Percentiles rank a stretch among this genome's conserved stretches.
Conservation (phyloP, 495 filamentous ascomycete genomes). For the Penicillium tannophilum region DNA sequence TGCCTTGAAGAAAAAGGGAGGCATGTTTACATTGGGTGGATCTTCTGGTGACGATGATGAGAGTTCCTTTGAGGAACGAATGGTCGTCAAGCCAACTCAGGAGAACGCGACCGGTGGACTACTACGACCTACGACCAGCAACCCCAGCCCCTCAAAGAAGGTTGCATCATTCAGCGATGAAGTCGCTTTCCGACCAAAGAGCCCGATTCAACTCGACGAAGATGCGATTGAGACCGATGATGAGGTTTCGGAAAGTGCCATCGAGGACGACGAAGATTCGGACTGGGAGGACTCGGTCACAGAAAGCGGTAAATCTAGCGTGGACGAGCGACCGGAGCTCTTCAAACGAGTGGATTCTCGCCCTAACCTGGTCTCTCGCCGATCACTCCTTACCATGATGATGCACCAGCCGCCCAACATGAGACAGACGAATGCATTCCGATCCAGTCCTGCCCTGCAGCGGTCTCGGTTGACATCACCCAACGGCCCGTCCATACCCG, state of each 20-base stretch:
- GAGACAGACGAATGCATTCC: constrained; percentile 52
- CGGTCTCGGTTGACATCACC: constrained; percentile 73
- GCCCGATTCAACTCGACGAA: constrained; percentile 63
- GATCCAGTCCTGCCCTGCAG: constrained; percentile 81
- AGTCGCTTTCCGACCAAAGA: constrained; percentile 62
- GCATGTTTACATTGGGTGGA: constrained; percentile 76
- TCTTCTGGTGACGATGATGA: constrained; percentile 79
- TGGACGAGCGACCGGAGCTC: constrained; percentile 68
- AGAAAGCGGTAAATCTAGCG: constrained; percentile 77
- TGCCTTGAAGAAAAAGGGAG: constrained; percentile 57
- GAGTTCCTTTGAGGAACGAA: constrained; percentile 73
- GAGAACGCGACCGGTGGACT: constrained; percentile 58
- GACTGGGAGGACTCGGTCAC: constrained; percentile 95
- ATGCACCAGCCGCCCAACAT: constrained; percentile 67
- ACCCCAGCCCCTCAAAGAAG: constrained; percentile 61
- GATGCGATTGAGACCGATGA: constrained; percentile 76
- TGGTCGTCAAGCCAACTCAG: constrained; percentile 42
- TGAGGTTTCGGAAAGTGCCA: constrained; percentile 76
- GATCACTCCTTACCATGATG: constrained; percentile 88
- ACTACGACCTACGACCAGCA: constrained; percentile 38
- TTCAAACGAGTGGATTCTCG: constrained; percentile 92
- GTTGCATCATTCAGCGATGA: constrained; percentile 83
- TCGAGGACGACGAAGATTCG: constrained; percentile 84
- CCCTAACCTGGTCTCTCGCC: constrained; percentile 79
- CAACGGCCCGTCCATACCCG: constrained; percentile 70